Evolutionary conservation across 2,329 filamentous ascomycete species (phyloP).

Genomic region (Cercospora zeae-maydis): DNA sequence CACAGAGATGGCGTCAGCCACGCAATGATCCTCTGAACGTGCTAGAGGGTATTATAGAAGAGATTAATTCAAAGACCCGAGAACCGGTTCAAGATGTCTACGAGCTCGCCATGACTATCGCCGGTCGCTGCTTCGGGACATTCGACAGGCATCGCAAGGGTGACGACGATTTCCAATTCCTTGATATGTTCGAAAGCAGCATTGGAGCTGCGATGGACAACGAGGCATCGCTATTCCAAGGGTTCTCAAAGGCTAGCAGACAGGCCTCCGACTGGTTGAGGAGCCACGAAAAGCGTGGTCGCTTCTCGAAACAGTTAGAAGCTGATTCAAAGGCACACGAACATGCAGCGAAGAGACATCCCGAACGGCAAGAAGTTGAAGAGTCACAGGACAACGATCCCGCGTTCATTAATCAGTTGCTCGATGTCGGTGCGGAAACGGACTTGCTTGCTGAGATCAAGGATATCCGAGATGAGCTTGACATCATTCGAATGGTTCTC

Average conservation of each 20-base stretch:
- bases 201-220: conserved; percentile 51
- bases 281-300: conserved; percentile 19
- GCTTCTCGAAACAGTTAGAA: conserved; percentile 20
- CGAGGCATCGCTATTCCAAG: conserved; percentile 51
- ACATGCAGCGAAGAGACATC: conserved; percentile 46
- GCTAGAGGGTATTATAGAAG: conserved; percentile 60
- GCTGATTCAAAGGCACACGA: conserved; percentile 20
- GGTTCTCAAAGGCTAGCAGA: conserved; percentile 58
- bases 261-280: conserved; percentile 46
- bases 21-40: conserved; percentile 62
- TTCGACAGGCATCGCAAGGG: conserved; percentile 51
- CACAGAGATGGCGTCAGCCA: conserved; percentile 58
- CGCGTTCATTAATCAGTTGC: conserved; percentile 53
- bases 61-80: conserved; percentile 64
- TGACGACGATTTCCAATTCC: conserved; percentile 60
- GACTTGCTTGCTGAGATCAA: conserved; percentile 61
- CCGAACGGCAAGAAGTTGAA: conserved; percentile 5
- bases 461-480: conserved; percentile 65
- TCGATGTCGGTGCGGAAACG: conserved; percentile 60
- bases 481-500: conserved; percentile 57
- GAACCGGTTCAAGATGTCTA: conserved; percentile 57
- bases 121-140: conserved; percentile 45
- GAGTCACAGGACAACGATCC: conserved; percentile 29
- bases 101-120: conserved; percentile 61
- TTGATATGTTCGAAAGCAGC: conserved; percentile 65